Evolutionary conservation across 371 early-diverging fungal genomes (phyloP).

Genomic region (Apophysomyces trapeziformis): DNA sequence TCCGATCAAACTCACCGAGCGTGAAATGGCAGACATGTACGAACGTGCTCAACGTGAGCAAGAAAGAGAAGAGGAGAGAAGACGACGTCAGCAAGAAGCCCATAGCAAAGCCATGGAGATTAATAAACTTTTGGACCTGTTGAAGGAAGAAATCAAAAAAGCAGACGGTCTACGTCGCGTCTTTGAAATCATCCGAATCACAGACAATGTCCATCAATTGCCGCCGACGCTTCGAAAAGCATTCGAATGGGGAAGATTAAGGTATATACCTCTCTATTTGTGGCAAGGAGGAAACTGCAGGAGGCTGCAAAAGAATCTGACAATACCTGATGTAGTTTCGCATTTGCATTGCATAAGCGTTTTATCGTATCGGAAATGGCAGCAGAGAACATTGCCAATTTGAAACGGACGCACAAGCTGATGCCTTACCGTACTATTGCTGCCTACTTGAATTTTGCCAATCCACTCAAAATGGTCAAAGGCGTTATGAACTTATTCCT

Average conservation of each 20-base stretch:
- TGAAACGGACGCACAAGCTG: constrained; percentile 58
- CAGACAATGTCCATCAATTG: constrained; percentile 46
- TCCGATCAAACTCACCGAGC: constrained; percentile 43
- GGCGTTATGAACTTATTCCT: constrained; percentile 62
- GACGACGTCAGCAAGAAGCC: constrained; percentile 50
- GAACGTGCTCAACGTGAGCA: constrained; percentile 44
- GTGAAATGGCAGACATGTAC: constrained; percentile 49
- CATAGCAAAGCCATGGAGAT: constrained; percentile 57
- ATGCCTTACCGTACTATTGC: constrained; percentile 63
- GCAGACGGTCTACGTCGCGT: constrained; percentile 55
- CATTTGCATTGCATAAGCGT: constrained; percentile 59
- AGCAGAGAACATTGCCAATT: constrained; percentile 51
- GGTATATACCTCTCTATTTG: constrained; percentile 24
- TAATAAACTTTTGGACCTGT: constrained; percentile 51
- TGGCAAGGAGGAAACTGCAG: not conserved
- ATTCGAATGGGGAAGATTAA: constrained; percentile 69
- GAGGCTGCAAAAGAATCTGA: not conserved
- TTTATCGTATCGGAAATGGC: constrained; percentile 60
- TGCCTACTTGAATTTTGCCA: constrained; percentile 58
- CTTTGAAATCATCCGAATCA: constrained; percentile 45
- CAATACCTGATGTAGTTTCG: constrained; percentile 45
- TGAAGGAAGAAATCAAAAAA: constrained; percentile 58
- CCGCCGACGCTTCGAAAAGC: constrained; percentile 56
- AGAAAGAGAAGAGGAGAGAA: constrained; percentile 50
- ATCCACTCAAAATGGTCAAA: constrained; percentile 63